Percentiles rank a stretch among this genome's conserved stretches.
These are phyloP conservation scores for Corniculantispora saksenae DNA, from an alignment of 2,329 filamentous ascomycete genomes.

Conservation along the genomic window DNA sequence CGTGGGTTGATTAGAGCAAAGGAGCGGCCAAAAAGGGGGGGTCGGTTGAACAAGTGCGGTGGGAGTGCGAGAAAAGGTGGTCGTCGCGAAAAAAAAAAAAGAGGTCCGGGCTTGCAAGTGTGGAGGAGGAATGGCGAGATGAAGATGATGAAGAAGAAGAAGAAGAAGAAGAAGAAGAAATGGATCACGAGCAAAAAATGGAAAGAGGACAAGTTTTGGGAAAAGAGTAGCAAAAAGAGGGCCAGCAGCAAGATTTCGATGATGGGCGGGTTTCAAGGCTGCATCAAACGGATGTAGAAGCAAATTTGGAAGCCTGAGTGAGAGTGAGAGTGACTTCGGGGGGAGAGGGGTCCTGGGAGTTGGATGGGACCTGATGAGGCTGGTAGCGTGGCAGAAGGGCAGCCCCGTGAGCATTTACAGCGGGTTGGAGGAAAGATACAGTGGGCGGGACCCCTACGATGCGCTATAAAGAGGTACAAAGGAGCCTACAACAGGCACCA, in stretches of 20 bases:
- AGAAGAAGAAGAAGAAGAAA: neutral
- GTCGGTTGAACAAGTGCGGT: neutral
- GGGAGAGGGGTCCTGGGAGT: neutral
- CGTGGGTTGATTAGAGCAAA: neutral
- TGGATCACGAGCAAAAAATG: neutral
- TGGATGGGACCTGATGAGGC: neutral
- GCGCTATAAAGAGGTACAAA: too few species aligned
- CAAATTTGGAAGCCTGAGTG: conserved; percentile 1
- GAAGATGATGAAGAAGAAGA: neutral
- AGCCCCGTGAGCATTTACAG: neutral
- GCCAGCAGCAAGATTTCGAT: neutral
- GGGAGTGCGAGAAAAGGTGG: conserved; percentile 2
- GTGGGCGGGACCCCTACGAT: too few species aligned
- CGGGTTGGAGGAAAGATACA: too few species aligned
- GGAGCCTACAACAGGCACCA: too few species aligned
- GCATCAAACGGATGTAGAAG: conserved; percentile 12
- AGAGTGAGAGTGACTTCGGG: neutral
- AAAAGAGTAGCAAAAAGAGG: neutral
- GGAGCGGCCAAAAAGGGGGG: conserved; percentile 15
- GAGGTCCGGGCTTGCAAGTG: too few species aligned
- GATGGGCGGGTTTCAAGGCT: conserved; percentile 16
- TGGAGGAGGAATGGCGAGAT: neutral
- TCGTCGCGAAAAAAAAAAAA: neutral
- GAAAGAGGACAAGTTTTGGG: neutral
- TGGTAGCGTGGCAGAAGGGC: conserved; percentile 4